Evolutionary conservation across 2,329 filamentous ascomycete genomes (phyloP).

Genomic region (Xylariaceae sp.): DNA sequence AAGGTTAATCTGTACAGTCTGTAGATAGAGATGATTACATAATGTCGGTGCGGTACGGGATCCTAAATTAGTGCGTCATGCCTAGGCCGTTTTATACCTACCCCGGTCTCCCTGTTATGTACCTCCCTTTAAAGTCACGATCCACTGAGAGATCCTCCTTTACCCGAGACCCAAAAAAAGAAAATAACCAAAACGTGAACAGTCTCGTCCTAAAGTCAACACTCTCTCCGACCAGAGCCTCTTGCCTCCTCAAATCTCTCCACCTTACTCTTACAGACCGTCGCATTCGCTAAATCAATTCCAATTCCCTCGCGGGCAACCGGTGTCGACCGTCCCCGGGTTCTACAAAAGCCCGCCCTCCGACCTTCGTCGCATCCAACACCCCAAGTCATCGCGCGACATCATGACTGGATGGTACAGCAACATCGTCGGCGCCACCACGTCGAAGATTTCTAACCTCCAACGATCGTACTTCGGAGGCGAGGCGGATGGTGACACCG

Average conservation of each 20-base stretch:
- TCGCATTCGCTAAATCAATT: too few species aligned
- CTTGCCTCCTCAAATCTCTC: not conserved
- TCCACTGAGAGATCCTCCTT: not conserved
- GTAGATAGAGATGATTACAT: too few species aligned
- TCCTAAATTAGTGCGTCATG: too few species aligned
- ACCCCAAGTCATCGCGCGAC: constrained; percentile 13
- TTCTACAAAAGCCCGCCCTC: not conserved
- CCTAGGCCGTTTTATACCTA: too few species aligned
- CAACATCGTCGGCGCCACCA: constrained; percentile 61
- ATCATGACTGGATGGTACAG: constrained; percentile 77
- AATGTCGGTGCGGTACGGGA: too few species aligned
- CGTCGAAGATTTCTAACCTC: constrained; percentile 59
- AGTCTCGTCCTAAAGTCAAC: not conserved
- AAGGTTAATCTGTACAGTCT: too few species aligned
- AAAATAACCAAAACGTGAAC: constrained; percentile 6
- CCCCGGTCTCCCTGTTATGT: too few species aligned
- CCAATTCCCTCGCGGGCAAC: not conserved
- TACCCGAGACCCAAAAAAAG: constrained; percentile 7
- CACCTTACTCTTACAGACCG: too few species aligned
- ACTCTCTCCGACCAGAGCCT: not conserved
- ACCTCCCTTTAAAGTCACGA: too few species aligned
- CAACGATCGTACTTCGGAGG: constrained; percentile 63
- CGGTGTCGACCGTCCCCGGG: not conserved
- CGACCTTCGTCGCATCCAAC: not conserved
- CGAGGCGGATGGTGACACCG: constrained; percentile 64